These are phyloP conservation scores for Cyberlindnera mycetangii DNA, from an alignment of 805 yeast genomes.

Conservation along the genomic window DNA sequence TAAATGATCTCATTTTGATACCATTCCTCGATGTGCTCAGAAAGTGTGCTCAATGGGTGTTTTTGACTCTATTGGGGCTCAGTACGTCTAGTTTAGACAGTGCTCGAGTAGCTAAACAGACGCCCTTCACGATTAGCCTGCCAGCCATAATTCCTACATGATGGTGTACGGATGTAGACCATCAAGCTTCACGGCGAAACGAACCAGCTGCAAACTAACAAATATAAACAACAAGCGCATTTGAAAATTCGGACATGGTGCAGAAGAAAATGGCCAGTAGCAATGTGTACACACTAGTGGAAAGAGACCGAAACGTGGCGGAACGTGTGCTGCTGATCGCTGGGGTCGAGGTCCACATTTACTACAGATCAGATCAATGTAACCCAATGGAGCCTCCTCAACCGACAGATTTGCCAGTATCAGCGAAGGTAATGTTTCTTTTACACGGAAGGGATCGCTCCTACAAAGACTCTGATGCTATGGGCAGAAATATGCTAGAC, in stretches of 20 bases:
- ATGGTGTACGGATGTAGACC: too few species aligned
- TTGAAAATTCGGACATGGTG: too few species aligned
- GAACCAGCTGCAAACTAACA: too few species aligned
- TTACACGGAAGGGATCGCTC: slow-evolving; percentile 12
- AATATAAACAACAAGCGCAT: too few species aligned
- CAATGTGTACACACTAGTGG: neutral
- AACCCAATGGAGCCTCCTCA: slow-evolving; percentile 4
- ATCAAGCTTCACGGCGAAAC: too few species aligned
- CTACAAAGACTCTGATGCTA: neutral
- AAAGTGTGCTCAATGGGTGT: neutral
- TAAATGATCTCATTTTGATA: slow-evolving; percentile 42
- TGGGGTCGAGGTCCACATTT: slow-evolving; percentile 10
- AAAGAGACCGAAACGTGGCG: neutral
- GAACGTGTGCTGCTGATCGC: slow-evolving; percentile 4
- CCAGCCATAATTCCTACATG: too few species aligned
- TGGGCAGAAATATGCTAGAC: slow-evolving; percentile 6
- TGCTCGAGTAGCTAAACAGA: too few species aligned
- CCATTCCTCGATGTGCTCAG: too few species aligned
- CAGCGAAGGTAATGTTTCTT: slow-evolving; percentile 5
- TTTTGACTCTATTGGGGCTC: too few species aligned
- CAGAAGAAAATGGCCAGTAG: neutral
- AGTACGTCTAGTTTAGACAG: too few species aligned
- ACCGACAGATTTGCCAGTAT: neutral
- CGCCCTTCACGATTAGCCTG: too few species aligned
- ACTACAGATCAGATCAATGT: slow-evolving; percentile 4